Conservation (phyloP, 148 eudicot genomes). For the Limonium bicolor region DNA sequence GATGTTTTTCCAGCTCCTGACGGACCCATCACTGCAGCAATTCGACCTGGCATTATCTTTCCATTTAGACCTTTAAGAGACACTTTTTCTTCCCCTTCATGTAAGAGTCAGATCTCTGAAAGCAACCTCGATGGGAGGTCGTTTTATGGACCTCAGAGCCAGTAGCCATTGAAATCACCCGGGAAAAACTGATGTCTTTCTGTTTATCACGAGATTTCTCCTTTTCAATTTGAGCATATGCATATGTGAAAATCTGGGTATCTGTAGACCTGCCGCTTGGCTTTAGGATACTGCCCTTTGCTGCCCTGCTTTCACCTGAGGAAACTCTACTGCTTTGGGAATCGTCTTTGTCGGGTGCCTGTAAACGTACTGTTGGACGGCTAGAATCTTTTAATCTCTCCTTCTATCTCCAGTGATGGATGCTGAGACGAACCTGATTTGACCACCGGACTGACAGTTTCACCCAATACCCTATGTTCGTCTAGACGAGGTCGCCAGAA, state of each 20-base stretch:
- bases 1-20: conserved; percentile 44
- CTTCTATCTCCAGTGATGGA: conserved; percentile 13
- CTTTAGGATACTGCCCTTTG: conserved; percentile 13
- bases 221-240: conserved; percentile 41
- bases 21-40: conserved; percentile 39
- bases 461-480: conserved; percentile 14
- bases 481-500: conserved; percentile 29
- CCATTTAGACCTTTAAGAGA: conserved; percentile 35
- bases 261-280: conserved; percentile 10
- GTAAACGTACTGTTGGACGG: conserved; percentile 6
- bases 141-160: conserved; percentile 14
- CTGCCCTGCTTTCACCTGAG: conserved; percentile 19
- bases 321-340: conserved; percentile 13
- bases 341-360: conserved; percentile 16
- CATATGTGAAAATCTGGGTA: conserved; percentile 49
- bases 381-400: conserved; percentile 12
- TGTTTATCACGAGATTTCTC: conserved; percentile 32
- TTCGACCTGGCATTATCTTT: conserved; percentile 24
- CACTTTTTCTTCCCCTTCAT: conserved; percentile 25
- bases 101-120: conserved; percentile 12
- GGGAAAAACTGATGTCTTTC: conserved; percentile 22
- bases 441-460: conserved; percentile 13
- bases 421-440: conserved; percentile 9
- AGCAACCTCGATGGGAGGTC: conserved; percentile 23
- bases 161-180: conserved; percentile 24